These are phyloP conservation scores for Trebouxia sp. DNA, from an alignment of 139 green algal genomes.

Conservation along the genomic window DNA sequence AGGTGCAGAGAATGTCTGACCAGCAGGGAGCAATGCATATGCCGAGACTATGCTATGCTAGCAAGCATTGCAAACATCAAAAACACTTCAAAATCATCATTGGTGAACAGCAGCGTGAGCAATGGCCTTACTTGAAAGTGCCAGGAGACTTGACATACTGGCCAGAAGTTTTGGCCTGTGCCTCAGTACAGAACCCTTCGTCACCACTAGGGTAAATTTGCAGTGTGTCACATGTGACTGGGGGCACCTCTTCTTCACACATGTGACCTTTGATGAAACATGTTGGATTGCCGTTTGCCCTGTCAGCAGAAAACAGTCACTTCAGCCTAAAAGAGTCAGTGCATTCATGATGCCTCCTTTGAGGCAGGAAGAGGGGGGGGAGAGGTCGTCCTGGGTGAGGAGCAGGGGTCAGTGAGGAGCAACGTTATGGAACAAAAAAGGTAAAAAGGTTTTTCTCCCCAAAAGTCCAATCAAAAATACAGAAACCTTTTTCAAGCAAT, in stretches of 20 bases:
- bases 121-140: conserved; percentile 24
- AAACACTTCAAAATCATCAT: no score
- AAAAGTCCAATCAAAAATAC: no score
- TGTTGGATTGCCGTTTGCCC: background rate
- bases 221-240: background rate
- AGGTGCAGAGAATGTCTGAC: no score
- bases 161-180: conserved; percentile 9
- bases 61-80: background rate
- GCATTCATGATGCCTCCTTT: background rate
- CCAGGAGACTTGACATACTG: conserved; percentile 19
- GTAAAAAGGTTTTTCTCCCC: no score
- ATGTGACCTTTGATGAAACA: background rate
- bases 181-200: background rate
- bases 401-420: no score
- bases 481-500: no score
- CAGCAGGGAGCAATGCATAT: no score
- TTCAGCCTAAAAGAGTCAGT: background rate
- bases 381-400: no score
- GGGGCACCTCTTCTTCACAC: background rate
- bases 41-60: background rate
- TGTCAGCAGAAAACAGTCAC: background rate
- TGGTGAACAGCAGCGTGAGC: no score
- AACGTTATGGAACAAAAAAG: no score
- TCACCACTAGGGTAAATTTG: background rate
- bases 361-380: background rate